These are phyloP conservation scores for Syzygium aromaticum DNA, from an alignment of 345 rosid genomes.

Conservation along the genomic window DNA sequence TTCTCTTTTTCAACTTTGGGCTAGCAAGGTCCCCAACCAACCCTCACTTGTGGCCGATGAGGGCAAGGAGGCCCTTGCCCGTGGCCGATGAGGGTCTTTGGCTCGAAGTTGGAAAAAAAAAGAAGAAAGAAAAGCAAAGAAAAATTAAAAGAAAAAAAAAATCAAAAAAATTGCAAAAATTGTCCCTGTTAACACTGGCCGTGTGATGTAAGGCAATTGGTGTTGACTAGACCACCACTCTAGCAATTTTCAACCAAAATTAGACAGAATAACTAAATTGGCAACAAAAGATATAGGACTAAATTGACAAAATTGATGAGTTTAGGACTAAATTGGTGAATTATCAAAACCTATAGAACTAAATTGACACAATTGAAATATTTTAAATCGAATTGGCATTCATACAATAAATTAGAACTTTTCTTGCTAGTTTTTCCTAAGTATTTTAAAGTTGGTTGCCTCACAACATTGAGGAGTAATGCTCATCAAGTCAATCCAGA, in stretches of 20 bases:
- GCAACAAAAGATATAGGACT: not conserved
- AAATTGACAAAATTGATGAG: fast-evolving
- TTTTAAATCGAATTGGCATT: fast-evolving
- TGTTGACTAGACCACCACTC: too few relatives aligned
- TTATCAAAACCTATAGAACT: fast-evolving
- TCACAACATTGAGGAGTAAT: not conserved
- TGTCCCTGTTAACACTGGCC: fast-evolving
- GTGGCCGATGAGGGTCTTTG: too few relatives aligned
- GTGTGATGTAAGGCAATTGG: too few relatives aligned
- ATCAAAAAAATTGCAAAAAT: not conserved
- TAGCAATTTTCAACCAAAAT: not conserved
- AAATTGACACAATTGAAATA: fast-evolving
- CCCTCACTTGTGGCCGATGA: fast-evolving
- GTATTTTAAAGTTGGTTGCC: not conserved
- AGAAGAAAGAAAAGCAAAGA: not conserved
- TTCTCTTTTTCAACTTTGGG: not conserved
- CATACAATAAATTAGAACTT: not conserved
- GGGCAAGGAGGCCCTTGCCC: fast-evolving
- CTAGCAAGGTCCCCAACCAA: fast-evolving
- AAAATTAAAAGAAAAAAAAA: not conserved
- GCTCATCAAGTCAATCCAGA: not conserved
- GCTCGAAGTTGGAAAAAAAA: fast-evolving
- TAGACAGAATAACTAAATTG: not conserved
- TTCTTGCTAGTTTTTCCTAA: not conserved
- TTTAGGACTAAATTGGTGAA: not conserved